Evolutionary conservation across 805 yeast species (phyloP), one percentile per base, ranked within the genome.

Genomic region (Suhomyces xylopsoci): DNA sequence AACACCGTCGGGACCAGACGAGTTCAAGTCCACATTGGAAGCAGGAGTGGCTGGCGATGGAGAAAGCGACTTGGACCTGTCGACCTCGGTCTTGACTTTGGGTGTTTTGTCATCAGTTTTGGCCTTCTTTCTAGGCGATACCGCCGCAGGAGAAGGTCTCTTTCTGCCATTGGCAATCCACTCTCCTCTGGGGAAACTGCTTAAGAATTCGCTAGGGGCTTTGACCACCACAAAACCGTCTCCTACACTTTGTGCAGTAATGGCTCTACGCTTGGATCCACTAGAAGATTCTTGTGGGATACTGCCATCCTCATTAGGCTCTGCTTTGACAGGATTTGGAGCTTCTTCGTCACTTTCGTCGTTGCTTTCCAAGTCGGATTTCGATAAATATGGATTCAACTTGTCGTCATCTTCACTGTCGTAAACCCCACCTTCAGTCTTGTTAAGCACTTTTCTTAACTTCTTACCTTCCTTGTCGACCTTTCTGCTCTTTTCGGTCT

Each of bases 391-490:
- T 40, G 97, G 97, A 65, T 90, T 90, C 45, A 79, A 78, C 10
- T 68, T 58, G 30, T 66, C 71, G 20, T 81, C 83, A 51, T 90
- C 94, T 50, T 89, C 93, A 50, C 87, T 82, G 61, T 91, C 97
- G 61, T 93, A 91, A 46, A 90, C 92, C 43, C 87, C 96, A 68
- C 90, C 85, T 67, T 93, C 97, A 28, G 93, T 83, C 60, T 90
- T 86, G 57, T 87, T 84, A 61, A 94, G 78, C 1, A 94, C 91
- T 67, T 88, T 88, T 60, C 90, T 83, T 55, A 93, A 81, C 65
- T 86, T 87, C 64, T 85, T 86, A 59, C 98, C 97, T 67, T 90
- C 97, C 63, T 88, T 90, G 69, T 92, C 97, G 45, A 91, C 88
- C 63, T 84, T 84, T 65, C 90, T 84, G 14, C 75, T 63, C 59